A percentile compares a stretch with the other conserved stretches of the same genome.
These are phyloP conservation scores for Cryptococcus sp. DNA, from an alignment of 1,284 basidiomycete genomes.

Conservation along the genomic window DNA sequence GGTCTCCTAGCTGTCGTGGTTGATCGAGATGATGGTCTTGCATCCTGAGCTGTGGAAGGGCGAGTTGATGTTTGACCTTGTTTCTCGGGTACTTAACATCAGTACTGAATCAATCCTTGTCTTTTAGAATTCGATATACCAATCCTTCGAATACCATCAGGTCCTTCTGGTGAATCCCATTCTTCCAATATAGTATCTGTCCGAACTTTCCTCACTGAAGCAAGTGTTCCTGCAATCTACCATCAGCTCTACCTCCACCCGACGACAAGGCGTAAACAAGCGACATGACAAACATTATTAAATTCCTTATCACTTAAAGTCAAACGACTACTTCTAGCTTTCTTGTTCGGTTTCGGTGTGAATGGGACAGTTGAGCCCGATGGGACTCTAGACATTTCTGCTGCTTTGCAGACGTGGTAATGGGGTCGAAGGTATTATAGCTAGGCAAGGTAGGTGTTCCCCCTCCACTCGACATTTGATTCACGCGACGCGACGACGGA, in stretches of 20 bases:
- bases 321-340: constrained; percentile 18
- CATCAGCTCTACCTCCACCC: background rate
- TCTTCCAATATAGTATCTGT: constrained; percentile 42
- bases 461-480: too few species aligned
- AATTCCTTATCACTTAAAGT: constrained; percentile 27
- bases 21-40: too few species aligned
- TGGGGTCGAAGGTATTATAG: too few species aligned
- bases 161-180: constrained; percentile 34
- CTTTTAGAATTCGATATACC: too few species aligned
- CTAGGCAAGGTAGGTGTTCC: too few species aligned
- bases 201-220: constrained; percentile 37
- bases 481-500: too few species aligned
- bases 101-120: too few species aligned
- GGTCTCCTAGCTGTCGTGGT: too few species aligned
- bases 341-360: constrained; percentile 35
- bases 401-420: too few species aligned
- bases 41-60: too few species aligned
- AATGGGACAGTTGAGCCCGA: constrained; percentile 39
- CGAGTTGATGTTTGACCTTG: too few species aligned
- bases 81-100: too few species aligned
- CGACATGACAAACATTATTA: constrained; percentile 34
- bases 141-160: constrained; percentile 9
- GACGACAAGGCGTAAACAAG: constrained; percentile 11
- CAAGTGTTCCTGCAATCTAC: constrained; percentile 37
- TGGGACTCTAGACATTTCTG: constrained; percentile 8